Conservation (phyloP, 805 yeast genomes). For the Sugiyamaella lignohabitans region DNA sequence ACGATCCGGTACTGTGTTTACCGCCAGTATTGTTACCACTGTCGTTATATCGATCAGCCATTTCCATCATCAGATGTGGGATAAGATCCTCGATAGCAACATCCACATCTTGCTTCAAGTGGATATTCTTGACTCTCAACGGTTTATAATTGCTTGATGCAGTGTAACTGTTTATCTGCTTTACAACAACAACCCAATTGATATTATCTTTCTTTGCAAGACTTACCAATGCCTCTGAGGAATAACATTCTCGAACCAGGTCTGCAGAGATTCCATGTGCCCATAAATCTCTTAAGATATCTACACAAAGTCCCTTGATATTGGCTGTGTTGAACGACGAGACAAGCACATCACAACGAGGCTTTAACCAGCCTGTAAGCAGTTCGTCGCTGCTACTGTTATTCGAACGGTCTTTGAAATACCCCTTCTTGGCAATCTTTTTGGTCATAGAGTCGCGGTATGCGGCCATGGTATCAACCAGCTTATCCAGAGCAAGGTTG, state of each 20-base stretch:
- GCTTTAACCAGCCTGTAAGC: conserved; percentile 41
- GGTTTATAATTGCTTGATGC: conserved; percentile 63
- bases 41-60: conserved; percentile 8
- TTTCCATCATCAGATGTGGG: conserved; percentile 35
- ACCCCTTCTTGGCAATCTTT: conserved; percentile 17
- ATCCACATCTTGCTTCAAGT: conserved; percentile 60
- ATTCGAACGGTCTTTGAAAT: too few relatives aligned
- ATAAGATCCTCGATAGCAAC: conserved; percentile 63
- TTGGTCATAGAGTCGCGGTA: conserved; percentile 20
- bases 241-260: conserved; percentile 32
- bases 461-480: conserved; percentile 44
- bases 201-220: conserved; percentile 65
- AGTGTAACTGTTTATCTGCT: conserved; percentile 47
- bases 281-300: conserved; percentile 65
- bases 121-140: conserved; percentile 60
- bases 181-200: conserved; percentile 69
- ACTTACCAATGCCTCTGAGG: conserved; percentile 58
- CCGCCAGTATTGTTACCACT: background rate
- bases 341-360: conserved; percentile 76
- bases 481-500: conserved; percentile 67
- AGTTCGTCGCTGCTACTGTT: conserved; percentile 13
- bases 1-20: background rate
- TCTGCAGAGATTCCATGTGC: conserved; percentile 74
- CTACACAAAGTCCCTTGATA: conserved; percentile 56
- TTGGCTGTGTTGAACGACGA: conserved; percentile 56